These are phyloP conservation scores for Orbilia brochopaga DNA, from an alignment of 2,329 filamentous ascomycete genomes.

Conservation along the genomic window DNA sequence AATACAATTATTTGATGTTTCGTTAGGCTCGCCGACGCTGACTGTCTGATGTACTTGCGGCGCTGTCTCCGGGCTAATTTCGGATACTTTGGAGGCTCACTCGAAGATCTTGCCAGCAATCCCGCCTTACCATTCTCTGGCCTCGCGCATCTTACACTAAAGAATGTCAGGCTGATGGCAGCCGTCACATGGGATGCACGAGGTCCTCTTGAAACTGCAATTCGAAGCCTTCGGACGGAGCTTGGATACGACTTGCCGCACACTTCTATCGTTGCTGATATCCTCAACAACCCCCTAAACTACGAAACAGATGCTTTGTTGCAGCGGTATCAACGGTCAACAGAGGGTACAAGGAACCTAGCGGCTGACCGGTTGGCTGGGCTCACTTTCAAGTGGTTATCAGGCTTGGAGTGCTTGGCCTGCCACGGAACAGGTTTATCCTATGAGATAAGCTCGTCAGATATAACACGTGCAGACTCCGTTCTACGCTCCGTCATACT, in stretches of 20 bases:
- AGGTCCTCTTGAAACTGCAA: background rate
- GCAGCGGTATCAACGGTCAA: background rate
- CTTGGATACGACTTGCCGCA: background rate
- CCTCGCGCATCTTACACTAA: background rate
- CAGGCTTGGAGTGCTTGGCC: background rate
- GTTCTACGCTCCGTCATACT: background rate
- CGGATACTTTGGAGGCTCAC: background rate
- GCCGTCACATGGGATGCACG: background rate
- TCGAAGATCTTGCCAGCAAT: background rate
- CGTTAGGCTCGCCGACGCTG: background rate
- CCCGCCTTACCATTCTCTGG: background rate
- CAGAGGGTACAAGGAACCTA: background rate
- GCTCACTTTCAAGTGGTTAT: background rate
- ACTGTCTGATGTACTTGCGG: background rate
- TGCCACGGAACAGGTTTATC: too few relatives aligned
- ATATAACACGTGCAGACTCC: background rate
- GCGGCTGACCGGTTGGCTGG: too few relatives aligned
- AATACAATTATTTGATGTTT: background rate
- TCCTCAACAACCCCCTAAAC: background rate
- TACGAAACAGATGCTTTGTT: background rate
- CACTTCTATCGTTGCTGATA: background rate
- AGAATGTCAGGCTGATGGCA: background rate
- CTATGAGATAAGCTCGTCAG: too few relatives aligned
- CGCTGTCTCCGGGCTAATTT: background rate
- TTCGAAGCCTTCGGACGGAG: background rate